Evolutionary conservation across 1,139 yeast genomes (phyloP).

Genomic region (Taphrina deformans): DNA sequence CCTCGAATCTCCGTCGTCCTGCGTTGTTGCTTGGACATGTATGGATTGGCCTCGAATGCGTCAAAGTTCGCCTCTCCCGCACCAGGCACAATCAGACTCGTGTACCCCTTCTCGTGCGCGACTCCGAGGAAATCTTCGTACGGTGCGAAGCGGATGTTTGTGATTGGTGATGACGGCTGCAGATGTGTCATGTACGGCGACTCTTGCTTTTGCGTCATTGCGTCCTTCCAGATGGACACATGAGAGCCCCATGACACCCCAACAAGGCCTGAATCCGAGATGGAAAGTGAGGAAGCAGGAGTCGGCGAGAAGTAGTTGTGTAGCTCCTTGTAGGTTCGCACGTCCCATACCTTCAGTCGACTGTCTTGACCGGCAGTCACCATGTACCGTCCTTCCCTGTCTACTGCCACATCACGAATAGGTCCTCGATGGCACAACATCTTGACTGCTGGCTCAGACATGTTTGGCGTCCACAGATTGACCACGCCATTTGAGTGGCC

Average conservation of each 20-base stretch:
- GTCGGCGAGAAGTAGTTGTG: slow-evolving; percentile 73
- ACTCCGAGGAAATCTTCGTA: slow-evolving; percentile 92
- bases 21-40: slow-evolving; percentile 86
- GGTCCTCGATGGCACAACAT: slow-evolving; percentile 83
- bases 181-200: slow-evolving; percentile 92
- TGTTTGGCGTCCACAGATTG: slow-evolving; percentile 88
- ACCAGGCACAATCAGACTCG: slow-evolving; percentile 87
- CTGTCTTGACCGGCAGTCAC: slow-evolving; percentile 89
- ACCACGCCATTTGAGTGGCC: slow-evolving; percentile 96
- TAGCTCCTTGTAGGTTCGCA: slow-evolving; percentile 73
- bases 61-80: slow-evolving; percentile 98
- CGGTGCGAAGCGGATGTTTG: slow-evolving; percentile 75
- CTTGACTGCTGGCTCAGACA: slow-evolving; percentile 82
- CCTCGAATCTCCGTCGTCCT: slow-evolving; percentile 89
- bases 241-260: slow-evolving; percentile 95
- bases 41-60: slow-evolving; percentile 90
- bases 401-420: slow-evolving; percentile 77
- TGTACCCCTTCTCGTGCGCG: slow-evolving; percentile 77
- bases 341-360: slow-evolving; percentile 87
- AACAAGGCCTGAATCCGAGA: slow-evolving; percentile 84
- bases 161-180: slow-evolving; percentile 72
- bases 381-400: slow-evolving; percentile 93
- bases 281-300: slow-evolving; percentile 75
- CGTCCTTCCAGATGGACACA: slow-evolving; percentile 78
- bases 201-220: slow-evolving; percentile 56